Base-by-base conservation (phyloP, 768 basidiomycete species). In the Lactifluus pinguis region DNA sequence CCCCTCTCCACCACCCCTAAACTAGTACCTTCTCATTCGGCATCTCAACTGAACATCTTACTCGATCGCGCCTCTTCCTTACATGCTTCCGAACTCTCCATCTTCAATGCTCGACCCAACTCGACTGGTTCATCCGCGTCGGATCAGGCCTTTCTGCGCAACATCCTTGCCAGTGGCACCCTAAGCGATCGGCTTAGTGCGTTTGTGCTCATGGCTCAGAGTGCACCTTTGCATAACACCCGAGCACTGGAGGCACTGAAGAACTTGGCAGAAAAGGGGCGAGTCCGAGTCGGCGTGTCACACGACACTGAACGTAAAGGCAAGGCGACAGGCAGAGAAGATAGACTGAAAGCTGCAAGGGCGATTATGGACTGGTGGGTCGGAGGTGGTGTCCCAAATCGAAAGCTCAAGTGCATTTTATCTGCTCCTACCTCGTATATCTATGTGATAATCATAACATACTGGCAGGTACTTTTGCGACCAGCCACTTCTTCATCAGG, bases 281-380 rank as follows among this genome's bases (percentile, higher is more conserved):
- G 87, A 62, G 86, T 85, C 0, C 92, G 91, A 68, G 92, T 92
- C 44, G 21, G 19, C 4, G 21, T 13, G 15, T 15, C 55, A 3
- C 60, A 56, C 15, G 65, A 61, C 0, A 60, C 53, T 15, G 63
- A 64, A 21, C 55, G 53, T 9, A 55, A 56, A 42, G 54, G 30
- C 2, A 57, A 36, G 30, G 42, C 55, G 21, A 21, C 55, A 3
- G 91, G 92, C 3, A 80, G 95, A n/a, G 94, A 94, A 53, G 95
- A 98, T 75, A 85, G 89, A 66, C 71, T 97, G 48, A 93, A 95
- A 65, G 94, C 95, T 3, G 70, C 95, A 57, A 79, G 95, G 47
- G 95, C 94, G 63, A 79, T 99, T 60, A 86, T 91, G 36, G 95
- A 98, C 80, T 98, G 95, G 94, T 97, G 94, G 92, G 82, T 89